Base-by-base conservation (phyloP, 768 basidiomycete species). In the Kwoniella newhampshirensis region DNA sequence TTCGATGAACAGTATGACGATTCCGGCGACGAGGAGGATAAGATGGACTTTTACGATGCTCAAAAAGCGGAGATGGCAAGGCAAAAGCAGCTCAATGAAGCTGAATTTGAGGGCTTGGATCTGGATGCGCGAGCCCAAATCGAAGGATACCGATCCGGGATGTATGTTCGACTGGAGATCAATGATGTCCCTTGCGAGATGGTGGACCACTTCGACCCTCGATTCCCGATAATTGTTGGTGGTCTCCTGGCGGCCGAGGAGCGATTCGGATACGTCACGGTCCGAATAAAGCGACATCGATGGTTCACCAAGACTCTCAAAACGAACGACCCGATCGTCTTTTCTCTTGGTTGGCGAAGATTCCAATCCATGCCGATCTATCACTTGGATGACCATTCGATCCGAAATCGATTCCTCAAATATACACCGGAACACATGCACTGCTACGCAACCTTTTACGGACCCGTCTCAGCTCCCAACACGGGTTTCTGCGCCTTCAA, bases 401-500 rank as follows among this genome's bases (percentile, higher is more conserved):
- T 97, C 65, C 88, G 96, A 17, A 96, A 97, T 86, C 90, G 96
- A 32, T 89, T 98, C 87, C 87, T 99, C 79, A 99, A 99, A 79
- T 99, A 99, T 75, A 97, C 96, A 0, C 96, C 96, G 0, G 96
- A 99, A 78, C 96, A 99, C 71, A 97, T 94, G 96, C 96, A 99
- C 74, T 99, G 96, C 71, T 94, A 87, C 71, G 94, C 93, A 2
- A 96, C 93, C 2, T 96, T 98, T 77, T 99, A 93, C 71, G 94
- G 91, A 0, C 94, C 96, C 6, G 86, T 91, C 20, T 80, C 91
- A 2, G 79, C 89, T 0, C 94, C 93, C 20, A 96, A 96, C 77
- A 96, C 91, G 0, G 92, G 93, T 28, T 93, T 99, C 78, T 98
- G 96, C 75, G 88, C 94, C 1, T 98, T 99, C 82, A 97, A 92